Base-by-base conservation (phyloP, 495 filamentous ascomycete species). In the Aspergillus carlsbadensis region DNA sequence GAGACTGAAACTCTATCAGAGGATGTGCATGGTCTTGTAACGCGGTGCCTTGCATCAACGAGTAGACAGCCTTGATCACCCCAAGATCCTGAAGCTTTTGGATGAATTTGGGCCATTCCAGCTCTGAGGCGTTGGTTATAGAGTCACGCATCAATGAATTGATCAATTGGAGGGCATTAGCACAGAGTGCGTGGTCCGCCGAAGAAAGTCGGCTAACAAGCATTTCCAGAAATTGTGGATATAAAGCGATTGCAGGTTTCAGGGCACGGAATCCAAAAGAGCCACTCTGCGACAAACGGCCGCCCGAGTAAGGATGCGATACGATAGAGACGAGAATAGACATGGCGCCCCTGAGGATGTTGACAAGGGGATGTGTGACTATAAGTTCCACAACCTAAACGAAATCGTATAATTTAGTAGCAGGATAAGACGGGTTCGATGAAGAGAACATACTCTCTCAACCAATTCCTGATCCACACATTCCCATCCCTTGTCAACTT, bases 401-500 rank as follows among this genome's bases (percentile, higher is more conserved):
- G 46, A 15, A 33, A 49, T 7, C 7, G 10, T 31, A 35, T n/a
- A 31, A n/a, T 13, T 18, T 24, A 47, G n/a, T n/a, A n/a, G n/a
- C n/a, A n/a, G n/a, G n/a, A n/a, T n/a, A n/a, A n/a, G n/a, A n/a
- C n/a, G n/a, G n/a, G n/a, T n/a, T n/a, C n/a, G n/a, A n/a, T n/a
- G n/a, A n/a, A n/a, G n/a, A n/a, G n/a, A n/a, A n/a, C 77, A 66
- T 77, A 90, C 87, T 68, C 87, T 76, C 67, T 86, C 80, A 35
- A 91, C 83, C 54, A 91, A 66, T 54, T 87, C 84, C 60, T 79
- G 74, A 64, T 85, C 81, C 54, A 90, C 81, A 61, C 77, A 79
- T 49, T 98, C 94, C 94, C 94, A 99, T 41, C 94, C 95, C 79
- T 95, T 96, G 72, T 97, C 94, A 5, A 98, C 89, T 70, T 98